These are phyloP conservation scores for Xenoacremonium recifei DNA, from an alignment of 2,329 filamentous ascomycete species.

Conservation along the genomic window DNA sequence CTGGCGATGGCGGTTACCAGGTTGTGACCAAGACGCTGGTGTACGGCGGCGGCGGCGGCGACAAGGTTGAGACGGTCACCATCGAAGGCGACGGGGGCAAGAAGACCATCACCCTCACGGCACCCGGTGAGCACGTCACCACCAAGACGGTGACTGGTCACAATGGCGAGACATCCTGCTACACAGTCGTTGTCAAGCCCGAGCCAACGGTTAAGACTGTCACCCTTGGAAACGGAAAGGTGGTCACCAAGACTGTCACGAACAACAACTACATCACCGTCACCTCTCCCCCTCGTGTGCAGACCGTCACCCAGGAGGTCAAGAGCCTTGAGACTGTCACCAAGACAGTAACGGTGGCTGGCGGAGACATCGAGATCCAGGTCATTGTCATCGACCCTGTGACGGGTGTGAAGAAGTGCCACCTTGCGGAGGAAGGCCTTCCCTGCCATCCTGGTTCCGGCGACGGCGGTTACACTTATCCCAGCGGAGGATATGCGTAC, in stretches of 20 bases:
- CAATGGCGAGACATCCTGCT: slow-evolving; percentile 14
- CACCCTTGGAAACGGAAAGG: slow-evolving; percentile 17
- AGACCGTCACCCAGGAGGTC: slow-evolving; percentile 10
- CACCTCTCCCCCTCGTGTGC: slow-evolving; percentile 19
- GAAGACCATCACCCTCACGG: slow-evolving; percentile 16
- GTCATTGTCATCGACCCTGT: slow-evolving; percentile 30
- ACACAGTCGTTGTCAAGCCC: slow-evolving; percentile 20
- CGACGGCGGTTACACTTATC: slow-evolving; percentile 1
- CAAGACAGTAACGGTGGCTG: slow-evolving; percentile 19
- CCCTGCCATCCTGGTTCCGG: slow-evolving; percentile 20
- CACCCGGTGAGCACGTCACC: slow-evolving; percentile 12
- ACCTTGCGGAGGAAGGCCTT: slow-evolving; percentile 24
- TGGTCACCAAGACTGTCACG: slow-evolving; percentile 16
- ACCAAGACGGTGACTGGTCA: slow-evolving; percentile 23
- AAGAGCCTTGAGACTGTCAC: slow-evolving; percentile 21
- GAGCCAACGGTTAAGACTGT: slow-evolving; percentile 16
- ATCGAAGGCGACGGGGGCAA: slow-evolving; percentile 10
- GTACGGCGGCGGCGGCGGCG: neutral
- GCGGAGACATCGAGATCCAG: slow-evolving; percentile 28
- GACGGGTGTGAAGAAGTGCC: slow-evolving; percentile 29
- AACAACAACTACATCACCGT: slow-evolving; percentile 17
- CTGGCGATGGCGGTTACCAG: neutral
- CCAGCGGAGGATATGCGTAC: neutral
- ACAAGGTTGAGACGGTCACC: slow-evolving; percentile 8
- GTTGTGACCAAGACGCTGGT: neutral